Evolutionary conservation across 2,329 filamentous ascomycete genomes (phyloP), one percentile per base, ranked within the genome.

Genomic region (Sporothrix euskadiensis): DNA sequence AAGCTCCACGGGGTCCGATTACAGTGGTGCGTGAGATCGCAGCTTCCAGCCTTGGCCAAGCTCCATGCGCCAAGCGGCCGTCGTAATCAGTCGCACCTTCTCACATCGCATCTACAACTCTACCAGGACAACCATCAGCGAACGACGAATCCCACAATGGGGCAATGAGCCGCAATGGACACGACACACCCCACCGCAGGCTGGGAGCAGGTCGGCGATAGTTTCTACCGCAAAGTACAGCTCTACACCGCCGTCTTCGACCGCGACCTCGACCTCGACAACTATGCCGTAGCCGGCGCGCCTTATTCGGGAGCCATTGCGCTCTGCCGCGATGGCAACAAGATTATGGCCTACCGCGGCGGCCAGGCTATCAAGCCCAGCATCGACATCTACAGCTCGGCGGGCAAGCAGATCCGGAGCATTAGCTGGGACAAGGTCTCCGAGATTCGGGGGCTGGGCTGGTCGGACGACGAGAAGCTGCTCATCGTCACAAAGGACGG

Each of bases 231-330:
- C 81, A 98, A 97, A 85, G 91, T 93, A 73, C 92, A 95, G 82
- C 89, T 97, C 75, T 99, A 98, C 85, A 94, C 94, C 75, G 92
- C 91, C 77, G 89, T 98, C 76, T 99, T 98, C 82, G 94, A 97
- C 83, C 89, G 92, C 80, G 94, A 97, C 80, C 86, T 98, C 75
- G 94, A 99, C 84, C 88, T 99, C 77, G 94, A 98, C 85, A 97
- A 96, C 84, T 97, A 97, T 84, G 88, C 95, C 79, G 91, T 98
- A 79, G 91, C 91, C 73, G 96, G 94, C 80, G 97, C 96, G 81
- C 94, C 94, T 32, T 98, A 96, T 82, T 94, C 92, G 79, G 96
- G 96, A 79, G 94, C 96, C 80, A 87, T 98, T 85, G 94, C 95
- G 70, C 85, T 98, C 74, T 94, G 94, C 85, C 93, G 94, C 68